Percentiles rank a stretch among this genome's conserved stretches.
These are phyloP conservation scores for Blepharisma stoltei DNA, from an alignment of 73 alveolate species.

Conservation along the genomic window DNA sequence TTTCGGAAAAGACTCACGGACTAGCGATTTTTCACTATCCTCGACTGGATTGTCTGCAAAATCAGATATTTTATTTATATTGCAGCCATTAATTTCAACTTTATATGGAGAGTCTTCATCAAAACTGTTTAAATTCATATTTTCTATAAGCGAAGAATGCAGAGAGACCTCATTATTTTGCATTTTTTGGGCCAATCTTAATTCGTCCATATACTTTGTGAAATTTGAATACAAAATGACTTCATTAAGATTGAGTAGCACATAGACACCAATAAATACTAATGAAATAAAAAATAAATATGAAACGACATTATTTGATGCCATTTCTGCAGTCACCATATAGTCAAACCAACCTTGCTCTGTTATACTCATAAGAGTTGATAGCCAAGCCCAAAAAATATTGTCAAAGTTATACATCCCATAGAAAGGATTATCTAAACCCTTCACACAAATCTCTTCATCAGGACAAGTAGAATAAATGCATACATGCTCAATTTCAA, in stretches of 20 bases:
- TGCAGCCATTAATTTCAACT: no score
- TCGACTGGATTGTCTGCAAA: no score
- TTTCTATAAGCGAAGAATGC: no score
- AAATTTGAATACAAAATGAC: constrained; percentile 91
- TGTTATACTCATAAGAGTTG: constrained; percentile 60
- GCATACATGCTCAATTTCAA: constrained; percentile 37
- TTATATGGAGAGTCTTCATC: no score
- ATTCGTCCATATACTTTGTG: background rate
- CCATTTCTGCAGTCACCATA: constrained; percentile 43
- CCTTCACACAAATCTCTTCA: constrained; percentile 86
- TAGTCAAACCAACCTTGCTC: constrained; percentile 77
- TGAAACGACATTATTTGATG: constrained; percentile 39
- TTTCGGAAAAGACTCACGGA: no score
- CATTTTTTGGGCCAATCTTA: background rate
- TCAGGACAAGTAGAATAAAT: constrained; percentile 52
- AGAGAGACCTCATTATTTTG: background rate
- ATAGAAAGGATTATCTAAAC: constrained; percentile 75
- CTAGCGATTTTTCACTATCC: no score
- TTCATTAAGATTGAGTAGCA: constrained; percentile 78
- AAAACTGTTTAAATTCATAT: no score
- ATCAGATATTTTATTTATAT: no score
- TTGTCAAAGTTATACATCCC: constrained; percentile 83
- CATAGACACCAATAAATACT: constrained; percentile 85
- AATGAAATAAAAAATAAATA: constrained; percentile 36
- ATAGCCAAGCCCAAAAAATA: constrained; percentile 59